A percentile compares a stretch with the other conserved stretches of the same genome.
Conservation (phyloP, 306 rosid genomes). For the Trifolium fragiferum region DNA sequence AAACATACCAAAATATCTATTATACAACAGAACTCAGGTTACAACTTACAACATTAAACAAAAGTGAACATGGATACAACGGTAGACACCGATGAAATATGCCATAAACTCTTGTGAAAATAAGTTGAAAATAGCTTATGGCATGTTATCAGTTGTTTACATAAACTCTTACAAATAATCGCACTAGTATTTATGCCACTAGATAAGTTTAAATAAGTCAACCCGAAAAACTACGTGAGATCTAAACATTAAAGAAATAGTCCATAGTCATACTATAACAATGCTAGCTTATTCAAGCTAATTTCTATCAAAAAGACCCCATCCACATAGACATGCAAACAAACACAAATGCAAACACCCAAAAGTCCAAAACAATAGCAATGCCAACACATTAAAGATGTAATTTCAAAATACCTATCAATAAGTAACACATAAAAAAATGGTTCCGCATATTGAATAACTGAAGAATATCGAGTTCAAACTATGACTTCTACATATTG, state of each 20-base stretch:
- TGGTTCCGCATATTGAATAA: too few relatives aligned
- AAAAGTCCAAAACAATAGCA: neutral
- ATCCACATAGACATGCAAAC: neutral
- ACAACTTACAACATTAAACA: neutral
- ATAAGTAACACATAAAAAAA: neutral
- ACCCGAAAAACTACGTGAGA: neutral
- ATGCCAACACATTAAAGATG: neutral
- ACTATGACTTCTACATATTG: too few relatives aligned
- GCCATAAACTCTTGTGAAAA: too few relatives aligned
- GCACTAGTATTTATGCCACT: neutral
- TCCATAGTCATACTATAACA: neutral
- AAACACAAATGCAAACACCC: neutral
- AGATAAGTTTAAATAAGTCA: too few relatives aligned
- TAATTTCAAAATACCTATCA: neutral
- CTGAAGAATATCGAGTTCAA: too few relatives aligned
- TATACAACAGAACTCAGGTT: neutral
- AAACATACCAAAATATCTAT: neutral
- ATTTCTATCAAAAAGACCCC: neutral
- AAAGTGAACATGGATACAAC: neutral
- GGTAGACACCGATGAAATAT: neutral
- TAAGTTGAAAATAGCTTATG: neutral
- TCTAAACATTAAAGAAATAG: neutral
- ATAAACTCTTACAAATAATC: neutral
- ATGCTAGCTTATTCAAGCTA: neutral
- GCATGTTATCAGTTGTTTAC: neutral